Conservation (phyloP, 441 rosid genomes). For the Flueggea neowawraea region DNA sequence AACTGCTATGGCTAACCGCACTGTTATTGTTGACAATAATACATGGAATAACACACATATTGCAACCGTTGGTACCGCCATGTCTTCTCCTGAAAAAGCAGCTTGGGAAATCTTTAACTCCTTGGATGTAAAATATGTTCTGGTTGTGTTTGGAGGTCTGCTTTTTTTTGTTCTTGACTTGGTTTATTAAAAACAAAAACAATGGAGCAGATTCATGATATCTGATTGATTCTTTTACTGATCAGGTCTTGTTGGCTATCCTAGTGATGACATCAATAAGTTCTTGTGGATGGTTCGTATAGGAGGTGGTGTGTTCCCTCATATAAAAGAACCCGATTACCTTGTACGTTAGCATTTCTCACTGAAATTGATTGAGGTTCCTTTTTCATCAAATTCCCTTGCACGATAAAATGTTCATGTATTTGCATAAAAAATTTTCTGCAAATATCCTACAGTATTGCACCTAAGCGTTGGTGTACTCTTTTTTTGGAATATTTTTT, state of each 20-base stretch:
- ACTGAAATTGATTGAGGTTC: not conserved
- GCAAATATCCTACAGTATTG: not conserved
- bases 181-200: not conserved
- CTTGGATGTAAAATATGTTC: conserved; percentile 97
- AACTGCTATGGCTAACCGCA: conserved; percentile 99
- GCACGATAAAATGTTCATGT: conserved; percentile 4
- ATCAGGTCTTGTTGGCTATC: conserved; percentile 96
- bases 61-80: conserved; percentile 99
- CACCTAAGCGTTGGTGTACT: not conserved
- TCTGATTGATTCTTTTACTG: conserved; percentile 34
- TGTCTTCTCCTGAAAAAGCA: conserved; percentile 99
- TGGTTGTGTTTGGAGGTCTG: conserved; percentile 98
- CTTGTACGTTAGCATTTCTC: conserved; percentile 43
- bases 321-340: conserved; percentile 98
- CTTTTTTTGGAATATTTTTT: not conserved
- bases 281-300: conserved; percentile 99
- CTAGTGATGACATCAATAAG: conserved; percentile 98
- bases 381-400: conserved; percentile 2
- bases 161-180: conserved; percentile 20
- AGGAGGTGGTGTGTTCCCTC: conserved; percentile 99
- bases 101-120: conserved; percentile 99
- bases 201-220: not conserved
- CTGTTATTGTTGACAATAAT: conserved; percentile 99
- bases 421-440: not conserved
- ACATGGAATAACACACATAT: conserved; percentile 99